These are phyloP conservation scores for Chlorokybus atmophyticus DNA, from an alignment of 139 green algal species.

Conservation along the genomic window DNA sequence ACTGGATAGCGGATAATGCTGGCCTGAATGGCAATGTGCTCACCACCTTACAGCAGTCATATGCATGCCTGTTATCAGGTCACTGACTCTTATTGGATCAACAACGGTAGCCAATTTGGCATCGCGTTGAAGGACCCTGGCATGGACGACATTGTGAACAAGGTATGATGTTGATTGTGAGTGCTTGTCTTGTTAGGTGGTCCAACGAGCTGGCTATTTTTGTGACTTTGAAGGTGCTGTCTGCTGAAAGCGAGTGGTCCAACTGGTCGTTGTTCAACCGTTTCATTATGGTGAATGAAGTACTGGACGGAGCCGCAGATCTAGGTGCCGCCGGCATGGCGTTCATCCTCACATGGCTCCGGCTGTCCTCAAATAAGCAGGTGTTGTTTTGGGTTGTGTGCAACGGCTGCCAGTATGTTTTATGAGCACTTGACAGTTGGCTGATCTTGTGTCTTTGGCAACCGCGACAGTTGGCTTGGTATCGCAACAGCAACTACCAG, in stretches of 20 bases:
- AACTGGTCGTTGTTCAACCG: slow-evolving; percentile 21
- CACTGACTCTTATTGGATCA: slow-evolving; percentile 7
- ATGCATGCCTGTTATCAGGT: too few species aligned
- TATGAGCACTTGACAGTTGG: too few species aligned
- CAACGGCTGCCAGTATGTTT: too few species aligned
- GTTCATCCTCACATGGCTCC: slow-evolving; percentile 14
- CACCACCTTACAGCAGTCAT: too few species aligned
- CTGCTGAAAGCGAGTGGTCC: slow-evolving; percentile 6
- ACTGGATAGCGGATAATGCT: too few species aligned
- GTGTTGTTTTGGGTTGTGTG: too few species aligned
- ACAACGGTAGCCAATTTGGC: neutral
- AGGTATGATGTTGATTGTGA: slow-evolving; percentile 1
- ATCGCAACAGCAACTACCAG: slow-evolving; percentile 54
- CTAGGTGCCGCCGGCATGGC: slow-evolving; percentile 9
- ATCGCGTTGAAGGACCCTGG: neutral
- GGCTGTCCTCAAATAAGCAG: slow-evolving; percentile 12
- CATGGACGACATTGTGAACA: slow-evolving; percentile 3
- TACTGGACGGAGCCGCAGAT: slow-evolving; percentile 12
- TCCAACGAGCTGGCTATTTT: neutral
- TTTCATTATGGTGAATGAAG: slow-evolving; percentile 14
- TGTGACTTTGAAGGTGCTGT: neutral
- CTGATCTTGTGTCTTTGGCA: slow-evolving; percentile 1
- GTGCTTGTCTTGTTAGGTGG: neutral
- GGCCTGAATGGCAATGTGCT: too few species aligned
- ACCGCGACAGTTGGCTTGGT: slow-evolving; percentile 14